phyloP scores from a whole-genome alignment of 306 rosid species.

The Spatholobus suberectus region DNA sequence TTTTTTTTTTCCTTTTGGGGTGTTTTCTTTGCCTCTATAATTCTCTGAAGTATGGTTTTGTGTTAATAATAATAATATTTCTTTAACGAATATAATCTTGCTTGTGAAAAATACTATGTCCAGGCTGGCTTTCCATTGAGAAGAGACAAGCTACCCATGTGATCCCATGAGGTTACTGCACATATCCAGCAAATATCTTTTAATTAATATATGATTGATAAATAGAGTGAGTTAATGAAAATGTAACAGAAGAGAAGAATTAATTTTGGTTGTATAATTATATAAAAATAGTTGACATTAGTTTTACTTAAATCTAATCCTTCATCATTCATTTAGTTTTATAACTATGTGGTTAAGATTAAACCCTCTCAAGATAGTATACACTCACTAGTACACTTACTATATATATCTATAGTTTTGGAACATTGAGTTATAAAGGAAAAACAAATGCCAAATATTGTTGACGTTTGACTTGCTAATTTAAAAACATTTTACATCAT shows the following conservation, averaged over 20 bases:
- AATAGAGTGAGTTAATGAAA: not conserved
- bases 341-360: not conserved
- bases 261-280: not conserved
- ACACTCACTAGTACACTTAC: too few relatives aligned
- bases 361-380: too few relatives aligned
- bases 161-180: conserved; percentile 36
- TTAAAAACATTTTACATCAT: not conserved
- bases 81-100: conserved; percentile 13
- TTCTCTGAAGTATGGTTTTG: not conserved
- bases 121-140: conserved; percentile 46
- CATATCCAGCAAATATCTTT: conserved; percentile 28
- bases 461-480: not conserved
- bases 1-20: not conserved
- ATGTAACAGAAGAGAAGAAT: not conserved
- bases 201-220: not conserved
- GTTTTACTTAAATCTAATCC: not conserved
- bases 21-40: not conserved
- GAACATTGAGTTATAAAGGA: not conserved
- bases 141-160: conserved; percentile 50
- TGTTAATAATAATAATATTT: not conserved
- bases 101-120: conserved; percentile 41
- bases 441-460: not conserved
- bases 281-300: too few relatives aligned
- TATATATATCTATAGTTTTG: too few relatives aligned
- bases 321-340: not conserved